These are phyloP conservation scores for Dimocarpus longan DNA, from an alignment of 345 rosid species.

Conservation along the genomic window DNA sequence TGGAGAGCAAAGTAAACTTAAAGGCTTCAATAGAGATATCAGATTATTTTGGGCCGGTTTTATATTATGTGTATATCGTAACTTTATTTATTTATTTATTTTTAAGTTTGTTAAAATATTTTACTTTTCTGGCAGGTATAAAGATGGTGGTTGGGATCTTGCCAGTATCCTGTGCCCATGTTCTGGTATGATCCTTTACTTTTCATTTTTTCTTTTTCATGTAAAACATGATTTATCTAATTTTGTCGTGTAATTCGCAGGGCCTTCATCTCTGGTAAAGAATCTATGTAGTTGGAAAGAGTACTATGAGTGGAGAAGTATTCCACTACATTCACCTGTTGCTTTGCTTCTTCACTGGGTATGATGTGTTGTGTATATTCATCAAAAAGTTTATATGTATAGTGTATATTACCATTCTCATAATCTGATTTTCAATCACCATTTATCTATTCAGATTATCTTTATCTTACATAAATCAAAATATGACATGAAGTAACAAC, in stretches of 20 bases:
- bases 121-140: constrained; percentile 37
- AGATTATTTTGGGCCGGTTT: background rate
- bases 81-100: background rate
- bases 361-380: constrained; percentile 25
- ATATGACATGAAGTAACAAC: background rate
- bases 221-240: constrained; percentile 11
- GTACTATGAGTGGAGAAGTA: constrained; percentile 79
- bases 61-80: background rate
- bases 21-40: background rate
- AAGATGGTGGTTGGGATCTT: constrained; percentile 59
- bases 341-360: constrained; percentile 97
- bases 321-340: constrained; percentile 77
- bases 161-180: constrained; percentile 71
- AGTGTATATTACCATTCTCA: background rate
- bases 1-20: background rate
- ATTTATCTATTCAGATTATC: background rate
- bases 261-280: constrained; percentile 46
- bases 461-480: background rate
- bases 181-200: constrained; percentile 44
- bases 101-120: background rate
- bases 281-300: constrained; percentile 59
- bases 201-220: constrained; percentile 7
- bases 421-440: background rate
- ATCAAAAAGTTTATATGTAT: background rate
- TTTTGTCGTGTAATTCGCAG: constrained; percentile 40